A percentile compares a stretch with the other conserved stretches of the same genome.
Evolutionary conservation across 345 rosid species (phyloP).

Genomic region (Gossypium australe): DNA sequence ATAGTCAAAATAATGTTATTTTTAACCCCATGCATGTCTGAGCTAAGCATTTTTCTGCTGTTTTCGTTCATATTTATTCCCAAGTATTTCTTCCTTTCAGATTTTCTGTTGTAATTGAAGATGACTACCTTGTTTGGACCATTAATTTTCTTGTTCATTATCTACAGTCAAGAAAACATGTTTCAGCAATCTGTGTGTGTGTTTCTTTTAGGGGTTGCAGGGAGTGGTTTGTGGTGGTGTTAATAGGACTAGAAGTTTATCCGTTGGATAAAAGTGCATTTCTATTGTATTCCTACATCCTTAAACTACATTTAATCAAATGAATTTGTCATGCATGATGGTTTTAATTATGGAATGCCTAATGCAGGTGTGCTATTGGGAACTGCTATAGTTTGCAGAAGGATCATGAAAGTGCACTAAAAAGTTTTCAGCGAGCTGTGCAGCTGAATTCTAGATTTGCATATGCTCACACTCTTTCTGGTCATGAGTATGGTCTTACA

Average conservation of each 20-base stretch:
- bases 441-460: constrained; percentile 77
- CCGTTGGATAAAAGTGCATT: neutral
- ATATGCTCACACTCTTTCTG: constrained; percentile 89
- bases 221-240: neutral
- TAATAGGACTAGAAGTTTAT: neutral
- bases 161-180: neutral
- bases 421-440: constrained; percentile 79
- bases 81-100: neutral
- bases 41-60: neutral
- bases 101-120: neutral
- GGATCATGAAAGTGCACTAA: constrained; percentile 87
- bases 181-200: neutral
- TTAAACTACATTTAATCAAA: neutral
- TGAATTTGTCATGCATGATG: neutral
- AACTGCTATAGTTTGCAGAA: constrained; percentile 86
- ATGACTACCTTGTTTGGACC: neutral
- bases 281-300: neutral
- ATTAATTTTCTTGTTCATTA: neutral
- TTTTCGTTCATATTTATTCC: neutral
- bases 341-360: constrained; percentile 11
- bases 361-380: constrained; percentile 87
- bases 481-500: constrained; percentile 70
- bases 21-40: neutral
- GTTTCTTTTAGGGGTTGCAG: neutral
- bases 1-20: neutral